A percentile compares a stretch with the other conserved stretches of the same genome.
Evolutionary conservation across 1,139 yeast species (phyloP).

Genomic region (Suhomyces panamericanus): DNA sequence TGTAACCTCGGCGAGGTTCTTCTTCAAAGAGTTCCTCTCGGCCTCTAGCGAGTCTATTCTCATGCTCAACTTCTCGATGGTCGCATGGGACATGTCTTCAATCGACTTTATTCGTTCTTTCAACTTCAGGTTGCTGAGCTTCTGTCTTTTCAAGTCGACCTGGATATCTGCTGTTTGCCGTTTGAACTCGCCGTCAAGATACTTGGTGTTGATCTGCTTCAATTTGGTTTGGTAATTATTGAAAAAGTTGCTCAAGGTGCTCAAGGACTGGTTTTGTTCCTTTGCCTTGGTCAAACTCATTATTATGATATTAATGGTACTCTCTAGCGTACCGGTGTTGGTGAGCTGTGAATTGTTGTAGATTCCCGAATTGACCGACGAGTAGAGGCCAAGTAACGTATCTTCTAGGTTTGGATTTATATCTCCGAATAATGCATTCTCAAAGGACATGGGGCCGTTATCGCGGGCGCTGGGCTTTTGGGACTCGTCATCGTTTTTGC

Average conservation of each 20-base stretch:
- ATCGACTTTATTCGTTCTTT: conserved; percentile 21
- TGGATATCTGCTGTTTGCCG: conserved; percentile 22
- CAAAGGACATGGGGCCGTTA: conserved; percentile 35
- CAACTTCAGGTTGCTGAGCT: conserved; percentile 19
- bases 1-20: conserved; percentile 7
- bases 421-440: conserved; percentile 80
- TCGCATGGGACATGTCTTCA: conserved; percentile 21
- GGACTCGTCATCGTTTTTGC: neutral
- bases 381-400: conserved; percentile 54
- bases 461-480: neutral
- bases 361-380: conserved; percentile 59
- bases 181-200: conserved; percentile 27
- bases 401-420: conserved; percentile 64
- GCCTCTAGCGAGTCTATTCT: conserved; percentile 12
- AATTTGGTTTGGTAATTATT: conserved; percentile 29
- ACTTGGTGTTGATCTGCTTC: conserved; percentile 30
- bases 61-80: conserved; percentile 22
- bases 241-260: conserved; percentile 33
- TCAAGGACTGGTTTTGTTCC: conserved; percentile 38
- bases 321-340: conserved; percentile 53
- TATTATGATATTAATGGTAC: conserved; percentile 31
- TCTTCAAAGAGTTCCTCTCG: conserved; percentile 13
- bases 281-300: conserved; percentile 34
- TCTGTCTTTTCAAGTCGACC: conserved; percentile 24
- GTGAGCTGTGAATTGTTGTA: conserved; percentile 63